phyloP scores from a whole-genome alignment of 139 green algal genomes.

The Coelastrella sp. region DNA sequence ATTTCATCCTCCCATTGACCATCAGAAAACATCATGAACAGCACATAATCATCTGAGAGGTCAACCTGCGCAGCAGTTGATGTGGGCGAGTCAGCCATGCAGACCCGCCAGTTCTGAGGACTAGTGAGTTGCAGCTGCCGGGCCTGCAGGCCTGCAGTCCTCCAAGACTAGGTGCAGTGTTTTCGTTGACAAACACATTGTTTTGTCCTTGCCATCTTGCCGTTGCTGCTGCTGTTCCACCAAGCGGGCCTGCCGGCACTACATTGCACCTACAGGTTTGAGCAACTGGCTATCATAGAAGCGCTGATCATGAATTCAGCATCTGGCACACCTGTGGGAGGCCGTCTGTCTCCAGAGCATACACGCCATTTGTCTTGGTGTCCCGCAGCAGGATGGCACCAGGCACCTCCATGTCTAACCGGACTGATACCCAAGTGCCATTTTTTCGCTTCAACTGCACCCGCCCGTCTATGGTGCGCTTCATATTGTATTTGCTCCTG shows the following conservation, averaged over 20 bases:
- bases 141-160: no score
- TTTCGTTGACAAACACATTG: no score
- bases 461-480: conserved; percentile 58
- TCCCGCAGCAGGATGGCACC: conserved; percentile 65
- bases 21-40: conserved; percentile 66
- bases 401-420: conserved; percentile 70
- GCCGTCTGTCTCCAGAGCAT: conserved; percentile 64
- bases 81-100: no score
- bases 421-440: conserved; percentile 57
- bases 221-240: not conserved
- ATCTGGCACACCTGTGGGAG: conserved; percentile 57
- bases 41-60: conserved; percentile 64
- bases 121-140: no score
- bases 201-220: no score
- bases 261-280: no score
- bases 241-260: not conserved
- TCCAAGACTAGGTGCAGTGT: no score
- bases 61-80: conserved; percentile 57
- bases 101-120: no score
- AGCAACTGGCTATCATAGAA: no score
- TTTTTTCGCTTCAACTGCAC: conserved; percentile 55
- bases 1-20: conserved; percentile 62
- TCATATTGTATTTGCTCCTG: conserved; percentile 57
- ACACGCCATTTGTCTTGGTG: conserved; percentile 53
- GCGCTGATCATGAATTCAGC: not conserved